Percentiles rank a stretch among this genome's conserved stretches.
Evolutionary conservation across 495 filamentous ascomycete species (phyloP).

Genomic region (Parachaetomium inaequale): DNA sequence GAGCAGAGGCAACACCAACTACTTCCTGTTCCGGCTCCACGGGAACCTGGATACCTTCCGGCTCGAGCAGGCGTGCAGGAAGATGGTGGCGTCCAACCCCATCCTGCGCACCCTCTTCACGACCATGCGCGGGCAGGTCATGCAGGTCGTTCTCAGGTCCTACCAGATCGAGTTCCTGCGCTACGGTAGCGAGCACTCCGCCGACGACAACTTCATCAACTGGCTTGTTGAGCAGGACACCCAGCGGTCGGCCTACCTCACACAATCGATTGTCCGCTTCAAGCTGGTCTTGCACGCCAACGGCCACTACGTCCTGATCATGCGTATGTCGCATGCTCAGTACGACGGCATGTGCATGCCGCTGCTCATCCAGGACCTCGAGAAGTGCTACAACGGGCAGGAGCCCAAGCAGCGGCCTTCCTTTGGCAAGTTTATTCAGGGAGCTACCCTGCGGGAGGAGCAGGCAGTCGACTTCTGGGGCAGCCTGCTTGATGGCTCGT

Average conservation of each 20-base stretch:
- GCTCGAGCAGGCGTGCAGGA: conserved; percentile 16
- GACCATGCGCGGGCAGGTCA: conserved; percentile 10
- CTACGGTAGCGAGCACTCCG: conserved; percentile 14
- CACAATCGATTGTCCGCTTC: conserved; percentile 14
- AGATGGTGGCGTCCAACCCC: conserved; percentile 13
- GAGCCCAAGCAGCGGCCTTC: conserved; percentile 1
- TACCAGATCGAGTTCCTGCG: conserved; percentile 13
- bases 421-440: conserved; percentile 16
- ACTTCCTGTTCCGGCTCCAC: conserved; percentile 20
- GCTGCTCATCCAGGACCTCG: conserved; percentile 12
- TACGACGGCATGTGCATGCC: conserved; percentile 22
- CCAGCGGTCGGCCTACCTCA: conserved; percentile 10
- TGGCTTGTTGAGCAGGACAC: conserved; percentile 10
- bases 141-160: conserved; percentile 10
- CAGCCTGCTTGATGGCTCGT: conserved; percentile 29
- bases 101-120: conserved; percentile 16
- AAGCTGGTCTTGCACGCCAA: conserved; percentile 12
- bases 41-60: conserved; percentile 11
- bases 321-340: conserved; percentile 21
- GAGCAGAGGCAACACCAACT: conserved; percentile 17
- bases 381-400: conserved; percentile 13
- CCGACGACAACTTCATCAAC: conserved; percentile 15
- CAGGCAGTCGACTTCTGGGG: conserved; percentile 32
- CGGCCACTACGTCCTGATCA: conserved; percentile 18
- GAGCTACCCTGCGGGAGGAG: conserved; percentile 6